Evolutionary conservation across 768 basidiomycete species (phyloP), one percentile per base, ranked within the genome.

Genomic region (Mrakia blollopis): DNA sequence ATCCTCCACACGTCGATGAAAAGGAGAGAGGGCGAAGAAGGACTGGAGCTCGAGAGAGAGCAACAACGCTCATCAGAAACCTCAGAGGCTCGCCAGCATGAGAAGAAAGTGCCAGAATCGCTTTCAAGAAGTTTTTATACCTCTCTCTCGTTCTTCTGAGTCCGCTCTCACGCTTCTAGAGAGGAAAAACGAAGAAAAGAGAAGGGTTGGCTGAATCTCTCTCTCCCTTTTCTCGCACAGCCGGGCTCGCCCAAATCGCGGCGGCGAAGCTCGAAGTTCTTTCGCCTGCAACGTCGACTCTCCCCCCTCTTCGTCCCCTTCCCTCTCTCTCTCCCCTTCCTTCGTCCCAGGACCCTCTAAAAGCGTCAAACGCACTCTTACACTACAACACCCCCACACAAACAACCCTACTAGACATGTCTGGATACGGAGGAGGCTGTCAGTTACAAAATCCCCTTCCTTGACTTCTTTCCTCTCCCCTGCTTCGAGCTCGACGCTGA

Each of bases 401-500:
- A 52, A 47, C 10, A 30, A 52, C n/a, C n/a, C 44, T 37, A 16
- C 69, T 30, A 25, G 70, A 35, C n/a, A 76, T 76, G 75, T 76
- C 75, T 50, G 39, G 39, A 32, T 75, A 75, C 74, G 67, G 73
- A 16, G 73, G 73, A 61, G 61, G 61, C 16, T 63, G 73, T 74
- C 6, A 23, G 73, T 60, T n/a, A 14, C 13, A 50, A 16, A 57
- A 11, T 47, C 30, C n/a, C 1, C 21, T 35, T 32, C 30, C 16
- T 18, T 61, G 37, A 39, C 32, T 28, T 13, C 32, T 16, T 47
- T 13, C 13, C 50, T 2, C 39, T 44, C n/a, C 35, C 37, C n/a
- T 39, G 41, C 62, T 11, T 61, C 57, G 39, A 37, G 13, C 72
- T 21, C 28, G 32, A 2, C 23, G 52, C 71, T 57, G 52, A 35